A percentile compares a stretch with the other conserved stretches of the same genome.
Evolutionary conservation across 768 basidiomycete genomes (phyloP).

Genomic region (Lepiota subincarnata): DNA sequence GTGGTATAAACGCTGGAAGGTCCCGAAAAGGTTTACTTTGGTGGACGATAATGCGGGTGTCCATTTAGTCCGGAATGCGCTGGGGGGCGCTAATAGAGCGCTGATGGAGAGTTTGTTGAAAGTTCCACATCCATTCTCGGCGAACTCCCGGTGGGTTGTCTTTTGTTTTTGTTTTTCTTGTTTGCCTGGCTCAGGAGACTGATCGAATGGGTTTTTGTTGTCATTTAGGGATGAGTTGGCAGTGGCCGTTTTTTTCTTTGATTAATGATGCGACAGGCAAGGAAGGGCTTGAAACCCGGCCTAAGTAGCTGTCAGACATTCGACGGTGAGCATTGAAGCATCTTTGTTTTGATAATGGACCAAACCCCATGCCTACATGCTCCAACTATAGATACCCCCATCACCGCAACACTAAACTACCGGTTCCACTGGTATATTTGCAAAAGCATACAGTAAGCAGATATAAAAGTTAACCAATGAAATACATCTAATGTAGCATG

Average conservation of each 20-base stretch:
- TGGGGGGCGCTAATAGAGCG: slow-evolving; percentile 43
- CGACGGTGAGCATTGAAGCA: too few relatives aligned
- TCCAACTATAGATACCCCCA: too few relatives aligned
- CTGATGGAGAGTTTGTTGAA: slow-evolving; percentile 34
- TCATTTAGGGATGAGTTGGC: slow-evolving; percentile 11
- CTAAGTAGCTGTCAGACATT: too few relatives aligned
- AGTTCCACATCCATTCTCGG: slow-evolving; percentile 3
- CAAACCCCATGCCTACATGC: too few relatives aligned
- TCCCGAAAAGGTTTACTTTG: slow-evolving; percentile 35
- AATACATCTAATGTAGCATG: too few relatives aligned
- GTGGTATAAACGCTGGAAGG: slow-evolving; percentile 32
- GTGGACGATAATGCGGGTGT: slow-evolving; percentile 40
- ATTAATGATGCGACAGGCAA: background rate
- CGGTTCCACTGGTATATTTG: too few relatives aligned
- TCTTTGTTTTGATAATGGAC: too few relatives aligned
- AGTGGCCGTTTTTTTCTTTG: slow-evolving; percentile 1
- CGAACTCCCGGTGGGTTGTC: background rate
- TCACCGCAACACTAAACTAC: too few relatives aligned
- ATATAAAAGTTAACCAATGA: too few relatives aligned
- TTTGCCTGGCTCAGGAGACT: background rate
- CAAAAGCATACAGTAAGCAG: too few relatives aligned
- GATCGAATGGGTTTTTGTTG: background rate
- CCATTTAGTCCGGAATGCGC: slow-evolving; percentile 46
- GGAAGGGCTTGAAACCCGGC: too few relatives aligned
- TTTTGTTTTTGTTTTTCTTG: background rate